Conservation (phyloP, 2,329 filamentous ascomycete species). For the Aspergillus hortae region DNA sequence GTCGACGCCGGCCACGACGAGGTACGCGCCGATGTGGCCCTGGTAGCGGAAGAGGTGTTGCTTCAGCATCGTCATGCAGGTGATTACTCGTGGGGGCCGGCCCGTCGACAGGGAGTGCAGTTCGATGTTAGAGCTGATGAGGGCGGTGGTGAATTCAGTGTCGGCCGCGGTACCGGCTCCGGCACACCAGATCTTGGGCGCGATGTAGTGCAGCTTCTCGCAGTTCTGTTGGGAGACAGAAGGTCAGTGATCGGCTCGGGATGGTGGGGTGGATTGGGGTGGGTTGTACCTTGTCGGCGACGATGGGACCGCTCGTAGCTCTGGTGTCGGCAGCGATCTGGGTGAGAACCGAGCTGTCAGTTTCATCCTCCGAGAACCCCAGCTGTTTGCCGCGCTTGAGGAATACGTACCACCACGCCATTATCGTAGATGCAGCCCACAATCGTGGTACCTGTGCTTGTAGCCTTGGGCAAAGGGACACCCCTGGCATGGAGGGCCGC, state of each 20-base stretch:
- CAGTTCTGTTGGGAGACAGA: constrained; percentile 65
- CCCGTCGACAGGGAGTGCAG: constrained; percentile 94
- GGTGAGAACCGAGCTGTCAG: constrained; percentile 20
- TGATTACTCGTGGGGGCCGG: constrained; percentile 94
- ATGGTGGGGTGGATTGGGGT: neutral
- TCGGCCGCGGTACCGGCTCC: constrained; percentile 96
- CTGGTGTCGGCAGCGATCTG: constrained; percentile 97
- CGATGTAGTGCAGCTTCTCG: constrained; percentile 98
- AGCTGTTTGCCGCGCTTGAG: neutral
- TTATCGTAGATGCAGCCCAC: constrained; percentile 96
- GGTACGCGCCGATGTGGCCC: constrained; percentile 94
- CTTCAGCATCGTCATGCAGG: constrained; percentile 99
- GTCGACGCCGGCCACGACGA: constrained; percentile 94
- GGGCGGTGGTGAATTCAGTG: constrained; percentile 96
- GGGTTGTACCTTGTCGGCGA: constrained; percentile 80
- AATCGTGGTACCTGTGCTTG: constrained; percentile 97
- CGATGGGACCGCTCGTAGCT: constrained; percentile 95
- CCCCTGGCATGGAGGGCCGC: constrained; percentile 89
- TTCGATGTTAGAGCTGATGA: constrained; percentile 98
- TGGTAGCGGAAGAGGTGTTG: constrained; percentile 99
- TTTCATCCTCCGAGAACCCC: neutral
- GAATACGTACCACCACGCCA: constrained; percentile 75
- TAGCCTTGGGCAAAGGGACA: constrained; percentile 92
- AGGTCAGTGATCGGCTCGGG: neutral
- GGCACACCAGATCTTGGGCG: constrained; percentile 98